Percentiles rank a stretch among this genome's conserved stretches.
Conservation (phyloP, 257 asterid genomes). For the Lantana camara region DNA sequence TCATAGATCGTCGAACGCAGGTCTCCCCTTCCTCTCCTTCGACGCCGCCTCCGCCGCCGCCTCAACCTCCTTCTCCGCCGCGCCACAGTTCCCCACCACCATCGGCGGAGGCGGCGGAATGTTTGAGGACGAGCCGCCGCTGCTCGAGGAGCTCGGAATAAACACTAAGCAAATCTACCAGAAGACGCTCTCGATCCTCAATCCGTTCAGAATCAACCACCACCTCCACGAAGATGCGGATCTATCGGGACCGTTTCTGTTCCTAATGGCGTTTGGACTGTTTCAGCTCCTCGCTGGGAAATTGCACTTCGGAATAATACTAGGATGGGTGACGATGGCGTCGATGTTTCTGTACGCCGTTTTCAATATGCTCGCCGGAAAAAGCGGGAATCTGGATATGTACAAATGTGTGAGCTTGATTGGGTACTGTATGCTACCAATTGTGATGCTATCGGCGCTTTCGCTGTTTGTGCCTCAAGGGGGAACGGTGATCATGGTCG, state of each 20-base stretch:
- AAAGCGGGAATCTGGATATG: slow-evolving; percentile 73
- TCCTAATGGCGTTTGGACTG: slow-evolving; percentile 78
- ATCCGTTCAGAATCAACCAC: slow-evolving; percentile 59
- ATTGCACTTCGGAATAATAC: slow-evolving; percentile 74
- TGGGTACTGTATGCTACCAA: slow-evolving; percentile 81
- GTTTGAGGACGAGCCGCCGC: slow-evolving; percentile 90
- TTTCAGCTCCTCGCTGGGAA: slow-evolving; percentile 87
- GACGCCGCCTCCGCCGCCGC: slow-evolving; percentile 74
- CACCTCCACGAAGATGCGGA: slow-evolving; percentile 86
- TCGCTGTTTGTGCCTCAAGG: slow-evolving; percentile 78
- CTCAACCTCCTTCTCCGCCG: slow-evolving; percentile 69
- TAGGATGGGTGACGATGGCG: slow-evolving; percentile 87
- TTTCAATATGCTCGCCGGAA: slow-evolving; percentile 84
- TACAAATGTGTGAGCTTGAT: slow-evolving; percentile 76
- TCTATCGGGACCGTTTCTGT: slow-evolving; percentile 80
- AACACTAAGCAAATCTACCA: slow-evolving; percentile 88
- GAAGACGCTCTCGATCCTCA: slow-evolving; percentile 61
- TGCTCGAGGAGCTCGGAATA: slow-evolving; percentile 88
- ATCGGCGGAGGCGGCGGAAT: slow-evolving; percentile 46
- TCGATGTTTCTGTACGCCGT: slow-evolving; percentile 73
- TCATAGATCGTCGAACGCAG: slow-evolving; percentile 57
- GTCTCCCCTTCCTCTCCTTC: slow-evolving; percentile 86
- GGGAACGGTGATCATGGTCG: slow-evolving; percentile 54
- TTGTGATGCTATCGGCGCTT: slow-evolving; percentile 72
- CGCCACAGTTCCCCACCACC: slow-evolving; percentile 58